Evolutionary conservation across 108 stramenopile species (phyloP), one percentile per base, ranked within the genome.

Genomic region (Seminavis robusta): DNA sequence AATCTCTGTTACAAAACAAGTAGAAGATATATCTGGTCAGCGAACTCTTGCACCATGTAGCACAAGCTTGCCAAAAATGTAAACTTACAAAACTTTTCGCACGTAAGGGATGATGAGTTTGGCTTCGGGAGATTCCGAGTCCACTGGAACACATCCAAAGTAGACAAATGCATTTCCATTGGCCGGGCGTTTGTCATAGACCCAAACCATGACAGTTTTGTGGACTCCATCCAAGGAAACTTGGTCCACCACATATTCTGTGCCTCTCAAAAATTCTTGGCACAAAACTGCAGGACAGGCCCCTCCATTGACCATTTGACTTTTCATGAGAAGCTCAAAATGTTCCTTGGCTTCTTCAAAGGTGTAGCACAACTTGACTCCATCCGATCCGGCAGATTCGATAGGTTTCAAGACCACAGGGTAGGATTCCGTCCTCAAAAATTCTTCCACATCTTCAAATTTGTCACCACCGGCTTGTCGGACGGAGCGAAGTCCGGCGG

Each of bases 391-490:
- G 9, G 97, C 97, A 17, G 88, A 90, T 66, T 94, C 90, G 13
- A 78, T 83, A 13, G 97, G 97, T 65, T 98, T 98, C 32, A 98
- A 61, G 20, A 98, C 90, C 33, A 92, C 76, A 20, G 88, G 88
- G 69, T 76, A 85, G 6, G 40, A 9, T 48, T 89, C 88, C 1
- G 66, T 76, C 8, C 45, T 39, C 32, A 92, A 50, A 54, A 94
- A 94, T 4, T 77, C 74, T 26, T 90, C 84, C 21, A 90, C 81
- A 21, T 81, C 38, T 41, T 84, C 74, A 61, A 85, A 83, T 47
- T 78, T 69, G 33, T 73, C 67, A 37, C 87, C 77, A 15, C 84
- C 86, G 2, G 90, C 79, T 66, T 97, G 96, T 19, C 86, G 67
- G 20, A 89, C 94, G 3, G 92, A 73, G 16, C 94, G 68, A 29